phyloP scores from a whole-genome alignment of 2,329 filamentous ascomycete species.

The Claviceps quebecensis region DNA sequence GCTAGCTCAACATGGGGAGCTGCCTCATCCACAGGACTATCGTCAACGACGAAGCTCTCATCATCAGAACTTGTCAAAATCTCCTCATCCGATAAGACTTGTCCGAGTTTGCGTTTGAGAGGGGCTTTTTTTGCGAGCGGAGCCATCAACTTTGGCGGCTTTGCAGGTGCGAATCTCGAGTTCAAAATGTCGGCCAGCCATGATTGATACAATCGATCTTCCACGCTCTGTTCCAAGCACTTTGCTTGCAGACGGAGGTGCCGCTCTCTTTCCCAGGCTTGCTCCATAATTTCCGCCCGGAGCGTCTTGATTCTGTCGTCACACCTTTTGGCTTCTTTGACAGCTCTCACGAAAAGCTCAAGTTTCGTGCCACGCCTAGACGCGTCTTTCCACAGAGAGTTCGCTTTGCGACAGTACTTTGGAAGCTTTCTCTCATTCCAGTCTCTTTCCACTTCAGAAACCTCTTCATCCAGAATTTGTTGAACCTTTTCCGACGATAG shows the following conservation, averaged over 20 bases:
- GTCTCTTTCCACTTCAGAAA: conserved; percentile 32
- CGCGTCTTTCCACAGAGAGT: conserved; percentile 45
- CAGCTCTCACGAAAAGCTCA: conserved; percentile 29
- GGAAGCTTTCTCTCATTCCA: conserved; percentile 50
- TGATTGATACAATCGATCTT: conserved; percentile 38
- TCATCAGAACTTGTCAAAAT: conserved; percentile 36
- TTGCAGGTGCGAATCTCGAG: conserved; percentile 25
- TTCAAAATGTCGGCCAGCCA: conserved; percentile 37
- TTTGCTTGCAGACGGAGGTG: conserved; percentile 42
- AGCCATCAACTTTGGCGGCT: conserved; percentile 19
- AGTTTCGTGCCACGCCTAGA: conserved; percentile 24
- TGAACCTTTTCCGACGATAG: conserved; percentile 29
- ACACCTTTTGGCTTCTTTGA: conserved; percentile 26
- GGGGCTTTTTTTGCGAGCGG: conserved; percentile 9
- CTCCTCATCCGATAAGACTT: conserved; percentile 26
- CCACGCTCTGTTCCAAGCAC: conserved; percentile 50
- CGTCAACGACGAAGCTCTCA: conserved; percentile 33
- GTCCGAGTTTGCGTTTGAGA: conserved; percentile 1
- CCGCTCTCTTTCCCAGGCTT: conserved; percentile 36
- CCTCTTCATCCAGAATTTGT: conserved; percentile 36
- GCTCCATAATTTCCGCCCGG: conserved; percentile 34
- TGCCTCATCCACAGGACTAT: neutral
- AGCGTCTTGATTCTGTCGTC: conserved; percentile 41
- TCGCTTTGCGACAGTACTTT: conserved; percentile 40
- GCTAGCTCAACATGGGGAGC: neutral